Conservation (phyloP, 1,139 yeast species). For the Yamadazyma triangularis region DNA sequence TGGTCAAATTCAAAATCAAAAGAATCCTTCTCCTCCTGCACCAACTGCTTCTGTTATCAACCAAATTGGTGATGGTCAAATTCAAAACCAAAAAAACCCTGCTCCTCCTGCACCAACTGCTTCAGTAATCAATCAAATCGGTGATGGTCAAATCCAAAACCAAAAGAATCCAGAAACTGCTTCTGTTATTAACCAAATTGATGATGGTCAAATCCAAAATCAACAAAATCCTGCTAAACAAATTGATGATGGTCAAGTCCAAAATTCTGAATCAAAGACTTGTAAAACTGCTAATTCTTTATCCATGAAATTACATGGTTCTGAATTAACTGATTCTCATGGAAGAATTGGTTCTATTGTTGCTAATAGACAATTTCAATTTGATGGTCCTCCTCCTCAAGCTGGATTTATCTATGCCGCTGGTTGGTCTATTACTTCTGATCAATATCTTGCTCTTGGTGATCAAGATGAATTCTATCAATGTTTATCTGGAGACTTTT, state of each 20-base stretch:
- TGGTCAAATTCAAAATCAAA: slow-evolving; percentile 39
- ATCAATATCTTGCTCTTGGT: slow-evolving; percentile 71
- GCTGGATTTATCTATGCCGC: slow-evolving; percentile 85
- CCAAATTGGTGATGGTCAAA: slow-evolving; percentile 39
- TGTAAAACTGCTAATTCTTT: slow-evolving; percentile 52
- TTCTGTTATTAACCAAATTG: slow-evolving; percentile 33
- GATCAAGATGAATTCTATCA: slow-evolving; percentile 63
- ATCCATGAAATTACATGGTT: slow-evolving; percentile 48
- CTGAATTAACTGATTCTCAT: slow-evolving; percentile 53
- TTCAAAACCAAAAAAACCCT: slow-evolving; percentile 31
- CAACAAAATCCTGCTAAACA: slow-evolving; percentile 33
- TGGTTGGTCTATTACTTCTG: slow-evolving; percentile 68
- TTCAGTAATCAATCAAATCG: slow-evolving; percentile 44
- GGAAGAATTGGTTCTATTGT: slow-evolving; percentile 82
- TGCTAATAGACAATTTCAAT: slow-evolving; percentile 84
- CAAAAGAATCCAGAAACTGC: slow-evolving; percentile 14
- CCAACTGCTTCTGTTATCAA: slow-evolving; percentile 22
- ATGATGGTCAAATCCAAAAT: slow-evolving; percentile 33
- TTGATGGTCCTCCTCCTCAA: slow-evolving; percentile 89
- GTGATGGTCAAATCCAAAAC: slow-evolving; percentile 61
- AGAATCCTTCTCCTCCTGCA: slow-evolving; percentile 26
- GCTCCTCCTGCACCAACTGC: slow-evolving; percentile 33
- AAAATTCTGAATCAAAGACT: slow-evolving; percentile 37
- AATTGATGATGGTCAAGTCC: slow-evolving; percentile 61
- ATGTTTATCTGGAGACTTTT: slow-evolving; percentile 76